Percentiles rank a stretch among this genome's conserved stretches.
These are phyloP conservation scores for Trichosporon sp. DNA, from an alignment of 1,284 basidiomycete genomes.

Conservation along the genomic window DNA sequence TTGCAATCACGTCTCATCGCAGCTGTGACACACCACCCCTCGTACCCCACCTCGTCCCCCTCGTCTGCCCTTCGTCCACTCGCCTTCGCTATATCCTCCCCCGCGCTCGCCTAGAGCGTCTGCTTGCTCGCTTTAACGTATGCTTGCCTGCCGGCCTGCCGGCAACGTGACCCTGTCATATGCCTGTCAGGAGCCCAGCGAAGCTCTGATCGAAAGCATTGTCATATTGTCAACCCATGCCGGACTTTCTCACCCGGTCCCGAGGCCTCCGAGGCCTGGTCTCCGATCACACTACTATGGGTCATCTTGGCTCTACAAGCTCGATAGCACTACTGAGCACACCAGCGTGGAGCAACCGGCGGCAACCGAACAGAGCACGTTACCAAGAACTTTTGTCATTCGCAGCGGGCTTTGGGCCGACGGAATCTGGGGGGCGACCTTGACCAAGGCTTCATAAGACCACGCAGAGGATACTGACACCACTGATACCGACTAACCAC, in stretches of 20 bases:
- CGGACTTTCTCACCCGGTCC: neutral
- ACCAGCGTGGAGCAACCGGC: neutral
- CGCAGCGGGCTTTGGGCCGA: neutral
- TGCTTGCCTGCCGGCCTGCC: too few relatives aligned
- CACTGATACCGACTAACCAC: neutral
- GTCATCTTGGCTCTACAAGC: neutral
- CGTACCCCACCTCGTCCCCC: neutral
- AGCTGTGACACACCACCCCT: too few relatives aligned
- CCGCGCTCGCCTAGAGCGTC: neutral
- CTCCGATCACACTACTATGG: too few relatives aligned
- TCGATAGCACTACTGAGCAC: too few relatives aligned
- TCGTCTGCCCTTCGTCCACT: neutral
- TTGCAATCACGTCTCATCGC: neutral
- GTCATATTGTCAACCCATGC: neutral
- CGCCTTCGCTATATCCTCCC: too few relatives aligned
- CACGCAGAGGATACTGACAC: neutral
- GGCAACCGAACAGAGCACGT: neutral
- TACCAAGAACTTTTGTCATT: neutral
- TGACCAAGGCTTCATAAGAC: too few relatives aligned
- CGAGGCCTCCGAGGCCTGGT: too few relatives aligned
- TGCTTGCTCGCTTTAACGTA: too few relatives aligned
- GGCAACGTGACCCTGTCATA: neutral
- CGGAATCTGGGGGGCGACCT: neutral
- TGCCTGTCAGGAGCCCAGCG: neutral
- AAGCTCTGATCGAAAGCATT: neutral